phyloP scores from a whole-genome alignment of 148 eudicot species.

The Fagopyrum tataricum region DNA sequence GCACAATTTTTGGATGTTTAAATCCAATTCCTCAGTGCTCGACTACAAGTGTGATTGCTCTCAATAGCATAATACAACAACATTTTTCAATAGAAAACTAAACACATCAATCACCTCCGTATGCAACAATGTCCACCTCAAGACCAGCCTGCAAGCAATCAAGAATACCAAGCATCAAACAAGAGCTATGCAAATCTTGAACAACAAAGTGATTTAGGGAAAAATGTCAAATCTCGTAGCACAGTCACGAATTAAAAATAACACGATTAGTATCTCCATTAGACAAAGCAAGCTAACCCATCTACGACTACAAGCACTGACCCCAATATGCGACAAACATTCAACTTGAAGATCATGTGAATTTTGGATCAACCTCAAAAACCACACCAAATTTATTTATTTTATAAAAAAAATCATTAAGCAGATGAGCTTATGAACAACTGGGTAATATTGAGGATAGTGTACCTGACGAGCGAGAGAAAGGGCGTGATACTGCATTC shows the following conservation, averaged over 20 bases:
- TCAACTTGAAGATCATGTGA: not conserved
- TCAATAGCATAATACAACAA: not conserved
- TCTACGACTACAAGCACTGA: not conserved
- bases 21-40: not conserved
- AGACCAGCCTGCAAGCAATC: slow-evolving; percentile 53
- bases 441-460: not conserved
- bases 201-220: not conserved
- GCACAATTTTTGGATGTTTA: not conserved
- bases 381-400: not conserved
- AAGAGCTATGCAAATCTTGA: not conserved
- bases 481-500: slow-evolving; percentile 95
- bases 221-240: not conserved
- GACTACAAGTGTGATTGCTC: not conserved
- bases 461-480: slow-evolving; percentile 86
- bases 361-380: not conserved
- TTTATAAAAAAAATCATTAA: not conserved
- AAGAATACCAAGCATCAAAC: not conserved
- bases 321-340: not conserved
- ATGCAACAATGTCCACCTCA: slow-evolving; percentile 89
- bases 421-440: not conserved
- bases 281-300: not conserved
- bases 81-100: not conserved
- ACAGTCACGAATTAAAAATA: not conserved
- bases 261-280: not conserved
- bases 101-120: slow-evolving; percentile 57